Conservation (phyloP, 2,329 filamentous ascomycete species). For the Arthrinium puccinioides region DNA sequence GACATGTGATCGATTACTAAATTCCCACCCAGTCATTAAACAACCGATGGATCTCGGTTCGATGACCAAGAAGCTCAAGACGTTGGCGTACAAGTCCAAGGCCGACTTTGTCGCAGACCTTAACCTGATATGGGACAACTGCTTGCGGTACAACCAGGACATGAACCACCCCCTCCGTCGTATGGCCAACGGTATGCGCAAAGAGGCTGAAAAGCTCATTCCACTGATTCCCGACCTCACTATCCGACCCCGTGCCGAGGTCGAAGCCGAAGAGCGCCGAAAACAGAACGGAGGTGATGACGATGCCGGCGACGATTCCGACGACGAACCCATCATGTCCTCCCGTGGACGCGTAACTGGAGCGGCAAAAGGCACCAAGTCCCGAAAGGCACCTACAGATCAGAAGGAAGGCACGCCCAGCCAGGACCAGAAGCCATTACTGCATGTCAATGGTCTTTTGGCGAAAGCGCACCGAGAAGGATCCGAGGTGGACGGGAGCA, state of each 20-base stretch:
- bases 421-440: constrained; percentile 64
- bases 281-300: constrained; percentile 81
- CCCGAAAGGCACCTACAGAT: constrained; percentile 66
- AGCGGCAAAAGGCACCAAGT: constrained; percentile 70
- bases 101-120: constrained; percentile 90
- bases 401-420: constrained; percentile 74
- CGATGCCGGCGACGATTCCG: constrained; percentile 82
- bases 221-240: constrained; percentile 89
- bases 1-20: constrained; percentile 8
- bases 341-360: constrained; percentile 86
- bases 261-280: constrained; percentile 79
- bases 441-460: constrained; percentile 59
- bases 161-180: constrained; percentile 80
- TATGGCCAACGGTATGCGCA: constrained; percentile 93
- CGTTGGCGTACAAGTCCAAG: constrained; percentile 76
- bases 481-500: constrained; percentile 79
- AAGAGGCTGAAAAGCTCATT: constrained; percentile 93
- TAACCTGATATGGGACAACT: constrained; percentile 95
- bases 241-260: constrained; percentile 85
- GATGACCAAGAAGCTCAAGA: constrained; percentile 97
- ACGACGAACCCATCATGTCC: constrained; percentile 97
- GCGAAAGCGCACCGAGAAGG: constrained; percentile 57
- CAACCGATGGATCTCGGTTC: constrained; percentile 95
- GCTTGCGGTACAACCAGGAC: constrained; percentile 89
- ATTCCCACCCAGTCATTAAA: constrained; percentile 66